A percentile compares a stretch with the other conserved stretches of the same genome.
Conservation (phyloP, 2,329 filamentous ascomycete genomes). For the Diplocarpon mali region DNA sequence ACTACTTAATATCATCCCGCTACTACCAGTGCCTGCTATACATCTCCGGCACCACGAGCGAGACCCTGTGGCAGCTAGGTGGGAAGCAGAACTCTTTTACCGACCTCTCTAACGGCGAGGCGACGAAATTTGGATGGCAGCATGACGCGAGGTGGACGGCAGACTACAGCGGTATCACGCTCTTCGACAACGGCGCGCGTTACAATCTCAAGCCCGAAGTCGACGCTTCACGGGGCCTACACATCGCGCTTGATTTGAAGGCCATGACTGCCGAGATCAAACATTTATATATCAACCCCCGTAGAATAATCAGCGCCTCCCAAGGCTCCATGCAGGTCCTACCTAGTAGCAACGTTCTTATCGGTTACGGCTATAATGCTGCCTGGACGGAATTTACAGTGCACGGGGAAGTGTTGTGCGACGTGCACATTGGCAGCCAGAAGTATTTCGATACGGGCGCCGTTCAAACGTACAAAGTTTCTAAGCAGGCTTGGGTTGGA, state of each 20-base stretch:
- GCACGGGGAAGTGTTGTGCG: slow-evolving; percentile 27
- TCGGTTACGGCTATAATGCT: slow-evolving; percentile 11
- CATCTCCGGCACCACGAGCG: slow-evolving; percentile 31
- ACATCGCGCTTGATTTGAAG: slow-evolving; percentile 7
- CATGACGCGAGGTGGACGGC: slow-evolving; percentile 34
- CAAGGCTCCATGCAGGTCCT: slow-evolving; percentile 17
- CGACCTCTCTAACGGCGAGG: slow-evolving; percentile 23
- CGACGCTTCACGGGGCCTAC: slow-evolving; percentile 7
- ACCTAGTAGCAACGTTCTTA: slow-evolving; percentile 9
- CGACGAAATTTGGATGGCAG: slow-evolving; percentile 37
- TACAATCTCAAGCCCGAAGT: slow-evolving; percentile 3
- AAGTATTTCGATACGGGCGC: slow-evolving; percentile 21
- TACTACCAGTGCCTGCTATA: slow-evolving; percentile 33
- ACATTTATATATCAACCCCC: slow-evolving; percentile 7
- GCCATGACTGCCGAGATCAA: slow-evolving; percentile 11
- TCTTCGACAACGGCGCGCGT: slow-evolving; percentile 12
- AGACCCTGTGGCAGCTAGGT: slow-evolving; percentile 36
- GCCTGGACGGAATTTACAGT: slow-evolving; percentile 10
- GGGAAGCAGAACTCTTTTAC: slow-evolving; percentile 33
- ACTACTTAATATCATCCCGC: slow-evolving; percentile 36
- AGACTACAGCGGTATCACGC: slow-evolving; percentile 7
- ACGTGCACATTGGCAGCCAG: slow-evolving; percentile 17
- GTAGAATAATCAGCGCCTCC: slow-evolving; percentile 11
- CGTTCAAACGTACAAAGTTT: slow-evolving; percentile 22
- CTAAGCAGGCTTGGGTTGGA: slow-evolving; percentile 28